Conservation (phyloP, 176 grass and related monocot species). For the Pontederia crassipes region DNA sequence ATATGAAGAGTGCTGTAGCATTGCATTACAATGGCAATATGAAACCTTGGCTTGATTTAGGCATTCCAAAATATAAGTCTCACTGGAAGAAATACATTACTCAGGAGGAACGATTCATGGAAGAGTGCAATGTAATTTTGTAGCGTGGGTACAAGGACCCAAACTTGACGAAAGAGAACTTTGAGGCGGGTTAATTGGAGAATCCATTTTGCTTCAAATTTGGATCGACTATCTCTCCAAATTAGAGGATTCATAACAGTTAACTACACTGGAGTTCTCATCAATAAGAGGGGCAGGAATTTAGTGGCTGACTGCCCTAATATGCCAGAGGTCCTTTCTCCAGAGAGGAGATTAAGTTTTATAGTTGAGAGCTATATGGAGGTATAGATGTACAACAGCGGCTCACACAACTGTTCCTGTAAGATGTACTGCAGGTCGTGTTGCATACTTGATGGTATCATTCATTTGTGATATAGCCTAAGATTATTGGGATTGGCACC, state of each 20-base stretch:
- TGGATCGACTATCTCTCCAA: constrained; percentile 15
- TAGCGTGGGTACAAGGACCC: constrained; percentile 20
- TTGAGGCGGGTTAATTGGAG: background rate
- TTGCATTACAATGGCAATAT: constrained; percentile 96
- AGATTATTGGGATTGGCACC: constrained; percentile 26
- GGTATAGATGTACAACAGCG: no score
- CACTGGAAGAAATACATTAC: constrained; percentile 85
- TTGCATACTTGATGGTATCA: constrained; percentile 28
- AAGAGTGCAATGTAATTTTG: constrained; percentile 90
- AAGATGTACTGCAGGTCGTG: no score
- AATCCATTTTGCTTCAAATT: constrained; percentile 24
- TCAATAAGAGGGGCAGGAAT: no score
- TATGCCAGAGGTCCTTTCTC: no score
- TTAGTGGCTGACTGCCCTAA: no score
- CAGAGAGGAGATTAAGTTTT: no score
- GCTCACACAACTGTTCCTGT: no score
- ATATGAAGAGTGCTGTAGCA: constrained; percentile 31
- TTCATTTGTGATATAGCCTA: constrained; percentile 39
- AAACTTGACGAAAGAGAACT: constrained; percentile 4
- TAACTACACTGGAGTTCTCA: no score
- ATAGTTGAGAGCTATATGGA: no score
- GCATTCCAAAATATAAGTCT: constrained; percentile 82
- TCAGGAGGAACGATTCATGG: constrained; percentile 71
- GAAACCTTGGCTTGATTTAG: constrained; percentile 99
- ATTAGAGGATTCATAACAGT: no score